Percentiles rank a stretch among this genome's conserved stretches.
Conservation (phyloP, 1,139 yeast species). For the Blastobotrys capitulatus region DNA sequence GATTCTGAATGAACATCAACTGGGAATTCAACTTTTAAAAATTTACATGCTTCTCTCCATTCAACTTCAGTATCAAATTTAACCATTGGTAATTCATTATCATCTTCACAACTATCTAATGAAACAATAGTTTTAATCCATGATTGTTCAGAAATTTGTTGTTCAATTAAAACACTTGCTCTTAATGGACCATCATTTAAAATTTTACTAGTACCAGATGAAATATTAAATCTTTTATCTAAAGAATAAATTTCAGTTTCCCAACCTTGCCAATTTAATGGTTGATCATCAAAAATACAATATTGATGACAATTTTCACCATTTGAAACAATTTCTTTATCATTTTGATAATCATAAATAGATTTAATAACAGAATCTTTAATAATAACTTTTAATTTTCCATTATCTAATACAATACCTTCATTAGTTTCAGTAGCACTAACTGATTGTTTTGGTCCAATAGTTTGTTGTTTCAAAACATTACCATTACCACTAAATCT, state of each 20-base stretch:
- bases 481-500: constrained; percentile 19
- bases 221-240: constrained; percentile 50
- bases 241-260: constrained; percentile 88
- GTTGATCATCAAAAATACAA: constrained; percentile 81
- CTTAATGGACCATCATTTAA: constrained; percentile 52
- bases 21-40: constrained; percentile 91
- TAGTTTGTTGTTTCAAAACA: constrained; percentile 14
- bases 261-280: constrained; percentile 93
- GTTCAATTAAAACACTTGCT: constrained; percentile 53
- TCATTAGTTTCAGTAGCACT: constrained; percentile 37
- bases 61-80: constrained; percentile 64
- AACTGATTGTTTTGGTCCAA: constrained; percentile 10
- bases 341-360: constrained; percentile 51
- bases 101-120: constrained; percentile 49
- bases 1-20: constrained; percentile 69
- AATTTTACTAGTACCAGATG: constrained; percentile 40
- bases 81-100: constrained; percentile 20
- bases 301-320: constrained; percentile 62
- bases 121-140: constrained; percentile 67
- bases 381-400: constrained; percentile 50
- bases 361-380: constrained; percentile 59
- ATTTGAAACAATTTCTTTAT: constrained; percentile 66
- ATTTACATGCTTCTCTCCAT: constrained; percentile 85
- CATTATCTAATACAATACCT: constrained; percentile 50
- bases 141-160: constrained; percentile 51